Percentiles rank a stretch among this genome's conserved stretches.
phyloP scores from a whole-genome alignment of 768 basidiomycete species.

The Trametes coccinea region DNA sequence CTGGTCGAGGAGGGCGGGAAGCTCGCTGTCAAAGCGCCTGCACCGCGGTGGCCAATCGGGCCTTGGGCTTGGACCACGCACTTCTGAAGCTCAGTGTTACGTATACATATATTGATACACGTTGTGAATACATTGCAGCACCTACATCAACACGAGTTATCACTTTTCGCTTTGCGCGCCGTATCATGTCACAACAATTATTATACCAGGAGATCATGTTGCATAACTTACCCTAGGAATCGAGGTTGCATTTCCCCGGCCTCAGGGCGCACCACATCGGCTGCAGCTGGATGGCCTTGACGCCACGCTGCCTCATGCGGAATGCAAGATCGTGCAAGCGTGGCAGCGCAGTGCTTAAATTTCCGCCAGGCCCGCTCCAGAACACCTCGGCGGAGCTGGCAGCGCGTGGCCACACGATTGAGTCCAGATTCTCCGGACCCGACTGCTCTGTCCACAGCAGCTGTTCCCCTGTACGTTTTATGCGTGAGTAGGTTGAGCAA shows the following conservation, averaged over 20 bases:
- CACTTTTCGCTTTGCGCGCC: too few relatives aligned
- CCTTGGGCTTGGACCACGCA: slow-evolving; percentile 15
- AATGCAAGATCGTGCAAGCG: slow-evolving; percentile 67
- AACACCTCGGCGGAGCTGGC: slow-evolving; percentile 74
- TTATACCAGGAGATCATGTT: too few relatives aligned
- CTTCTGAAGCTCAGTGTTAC: too few relatives aligned
- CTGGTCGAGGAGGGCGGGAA: background rate
- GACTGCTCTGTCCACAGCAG: slow-evolving; percentile 78
- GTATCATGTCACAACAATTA: too few relatives aligned
- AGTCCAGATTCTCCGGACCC: slow-evolving; percentile 64
- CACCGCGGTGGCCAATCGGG: slow-evolving; percentile 10
- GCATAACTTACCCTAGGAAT: slow-evolving; percentile 13
- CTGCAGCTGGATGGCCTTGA: slow-evolving; percentile 61
- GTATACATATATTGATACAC: too few relatives aligned
- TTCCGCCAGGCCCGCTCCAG: slow-evolving; percentile 57
- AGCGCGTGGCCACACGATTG: slow-evolving; percentile 72
- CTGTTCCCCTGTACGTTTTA: slow-evolving; percentile 49
- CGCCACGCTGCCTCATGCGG: slow-evolving; percentile 61
- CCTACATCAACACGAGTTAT: too few relatives aligned
- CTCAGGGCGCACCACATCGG: slow-evolving; percentile 73
- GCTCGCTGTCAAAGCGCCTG: slow-evolving; percentile 1
- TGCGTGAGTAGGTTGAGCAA: background rate
- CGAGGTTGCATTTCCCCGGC: slow-evolving; percentile 47
- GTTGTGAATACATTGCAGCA: too few relatives aligned
- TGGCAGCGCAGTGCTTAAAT: slow-evolving; percentile 50